Evolutionary conservation across 768 basidiomycete species (phyloP), one percentile per base, ranked within the genome.

Genomic region (Psilocybe sp.): DNA sequence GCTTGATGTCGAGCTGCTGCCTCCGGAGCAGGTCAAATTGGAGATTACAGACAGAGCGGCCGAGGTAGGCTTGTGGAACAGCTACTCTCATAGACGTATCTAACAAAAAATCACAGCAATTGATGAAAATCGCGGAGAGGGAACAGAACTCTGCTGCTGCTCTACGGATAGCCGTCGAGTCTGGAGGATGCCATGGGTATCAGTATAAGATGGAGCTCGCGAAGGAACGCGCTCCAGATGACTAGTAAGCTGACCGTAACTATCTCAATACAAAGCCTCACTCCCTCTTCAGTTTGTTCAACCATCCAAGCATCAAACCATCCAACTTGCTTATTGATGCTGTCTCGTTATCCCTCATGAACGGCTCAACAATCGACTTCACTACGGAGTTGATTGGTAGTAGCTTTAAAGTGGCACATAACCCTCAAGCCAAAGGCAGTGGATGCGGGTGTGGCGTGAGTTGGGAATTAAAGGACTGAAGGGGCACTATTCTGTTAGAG

Each of bases 381-480:
- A 88, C 89, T 0, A 96, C 93, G 0, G 96, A 98, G 68, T 80
- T 98, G 34, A 98, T 98, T 59, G 96, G 96, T 11, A 91, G 89
- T 63, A 87, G 84, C 40, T 99, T 99, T 66, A 75, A 87, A 10
- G 69, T 98, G 2, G 63, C 78, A 8, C 82, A 87, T 18, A 99
- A 98, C 58, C 96, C 96, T 0, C 90, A 92, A 66, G 88, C 95
- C 0, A 87, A 92, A 57, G 92, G 92, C 1, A 82, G 79, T 40
- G 91, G 91, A 0, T 98, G 96, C 54, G 95, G 96, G 1, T 99
- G 96, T 60, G 96, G 96, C 13, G 85, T 98, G 16, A 95, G 92
- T 62, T 97, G 92, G 94, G 93, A 95, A 63, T 73, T 92, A 49
- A 90, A 91, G 62, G 69, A 70, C 40, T 73, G 48, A 46, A 15